phyloP scores from a whole-genome alignment of 2,329 filamentous ascomycete species.

The Dactylellina cionopaga region DNA sequence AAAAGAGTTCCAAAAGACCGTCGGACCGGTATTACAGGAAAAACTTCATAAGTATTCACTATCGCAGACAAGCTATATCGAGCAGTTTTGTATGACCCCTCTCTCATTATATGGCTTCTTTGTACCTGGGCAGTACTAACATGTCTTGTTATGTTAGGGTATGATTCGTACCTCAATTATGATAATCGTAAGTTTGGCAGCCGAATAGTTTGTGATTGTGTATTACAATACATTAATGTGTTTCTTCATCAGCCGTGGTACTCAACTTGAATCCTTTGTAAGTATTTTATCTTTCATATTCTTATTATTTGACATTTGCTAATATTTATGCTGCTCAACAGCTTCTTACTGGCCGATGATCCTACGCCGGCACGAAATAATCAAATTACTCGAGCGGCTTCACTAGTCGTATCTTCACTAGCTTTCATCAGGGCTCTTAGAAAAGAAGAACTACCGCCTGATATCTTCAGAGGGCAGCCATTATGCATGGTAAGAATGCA shows the following conservation, averaged over 20 bases:
- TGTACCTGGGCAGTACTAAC: neutral
- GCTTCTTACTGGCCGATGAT: conserved; percentile 93
- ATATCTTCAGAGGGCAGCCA: conserved; percentile 82
- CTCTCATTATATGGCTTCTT: conserved; percentile 56
- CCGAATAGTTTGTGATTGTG: neutral
- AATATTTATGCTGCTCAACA: conserved; percentile 31
- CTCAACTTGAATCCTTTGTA: conserved; percentile 92
- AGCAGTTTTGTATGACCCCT: conserved; percentile 98
- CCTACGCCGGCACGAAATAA: conserved; percentile 96
- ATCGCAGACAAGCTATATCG: conserved; percentile 94
- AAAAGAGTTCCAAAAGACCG: conserved; percentile 80
- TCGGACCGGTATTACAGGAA: conserved; percentile 86
- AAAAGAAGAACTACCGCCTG: conserved; percentile 89
- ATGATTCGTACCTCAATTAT: conserved; percentile 97
- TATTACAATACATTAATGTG: conserved; percentile 1
- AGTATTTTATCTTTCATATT: conserved; percentile 21
- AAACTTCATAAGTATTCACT: conserved; percentile 89
- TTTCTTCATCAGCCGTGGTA: conserved; percentile 72
- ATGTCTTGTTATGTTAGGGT: conserved; percentile 71
- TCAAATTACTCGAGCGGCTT: conserved; percentile 93
- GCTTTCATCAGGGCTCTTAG: conserved; percentile 93
- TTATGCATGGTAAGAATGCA: conserved; percentile 75
- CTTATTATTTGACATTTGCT: neutral
- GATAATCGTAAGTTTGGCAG: conserved; percentile 74
- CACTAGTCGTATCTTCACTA: conserved; percentile 86